phyloP scores from a whole-genome alignment of 2,329 filamentous ascomycete species.

The Talaromyces rugulosus region DNA sequence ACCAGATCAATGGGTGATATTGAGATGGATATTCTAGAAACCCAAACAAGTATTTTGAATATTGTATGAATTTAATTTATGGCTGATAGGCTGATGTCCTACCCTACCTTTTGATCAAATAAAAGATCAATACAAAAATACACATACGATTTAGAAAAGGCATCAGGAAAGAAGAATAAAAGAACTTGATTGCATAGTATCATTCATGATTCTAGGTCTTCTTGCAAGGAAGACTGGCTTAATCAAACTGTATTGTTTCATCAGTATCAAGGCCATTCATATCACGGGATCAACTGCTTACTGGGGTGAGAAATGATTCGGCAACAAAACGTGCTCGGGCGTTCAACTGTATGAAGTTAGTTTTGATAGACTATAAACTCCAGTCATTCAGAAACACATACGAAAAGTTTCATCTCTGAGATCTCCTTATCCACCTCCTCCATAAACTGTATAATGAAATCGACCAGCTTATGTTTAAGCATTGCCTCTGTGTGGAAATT shows the following conservation, averaged over 20 bases:
- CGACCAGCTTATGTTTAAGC: slow-evolving; percentile 97
- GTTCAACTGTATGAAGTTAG: slow-evolving; percentile 66
- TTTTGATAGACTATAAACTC: slow-evolving; percentile 14
- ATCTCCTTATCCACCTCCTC: slow-evolving; percentile 99
- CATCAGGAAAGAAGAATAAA: background rate
- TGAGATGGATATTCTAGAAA: background rate
- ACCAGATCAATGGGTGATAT: background rate
- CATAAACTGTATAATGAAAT: slow-evolving; percentile 99
- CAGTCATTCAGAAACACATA: slow-evolving; percentile 46
- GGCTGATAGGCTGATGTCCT: background rate
- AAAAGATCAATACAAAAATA: background rate
- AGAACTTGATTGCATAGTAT: background rate
- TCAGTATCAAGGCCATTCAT: slow-evolving; percentile 3
- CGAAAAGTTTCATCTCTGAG: slow-evolving; percentile 99
- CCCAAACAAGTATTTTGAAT: background rate
- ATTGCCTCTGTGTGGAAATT: slow-evolving; percentile 99
- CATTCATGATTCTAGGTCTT: background rate
- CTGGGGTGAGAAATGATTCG: slow-evolving; percentile 94
- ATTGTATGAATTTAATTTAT: background rate
- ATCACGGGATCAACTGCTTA: slow-evolving; percentile 40
- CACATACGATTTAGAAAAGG: background rate
- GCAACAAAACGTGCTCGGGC: slow-evolving; percentile 95
- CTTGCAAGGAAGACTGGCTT: background rate
- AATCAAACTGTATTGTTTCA: slow-evolving; percentile 17
- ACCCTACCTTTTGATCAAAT: background rate